Percentiles rank a stretch among this genome's conserved stretches.
These are phyloP conservation scores for Eruca vesicaria DNA, from an alignment of 441 rosid species.

Conservation along the genomic window DNA sequence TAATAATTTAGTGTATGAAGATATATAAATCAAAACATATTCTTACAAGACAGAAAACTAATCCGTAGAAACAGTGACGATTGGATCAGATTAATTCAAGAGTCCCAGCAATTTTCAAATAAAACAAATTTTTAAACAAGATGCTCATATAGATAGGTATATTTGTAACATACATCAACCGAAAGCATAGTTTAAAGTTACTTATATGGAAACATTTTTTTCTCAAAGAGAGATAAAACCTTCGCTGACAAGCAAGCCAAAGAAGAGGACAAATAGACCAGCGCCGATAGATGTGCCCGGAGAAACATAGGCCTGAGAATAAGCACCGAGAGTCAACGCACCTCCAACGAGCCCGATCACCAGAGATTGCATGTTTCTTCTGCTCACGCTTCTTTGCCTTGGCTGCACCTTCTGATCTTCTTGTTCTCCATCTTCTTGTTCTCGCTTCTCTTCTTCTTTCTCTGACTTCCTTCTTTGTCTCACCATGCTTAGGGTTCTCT, in stretches of 20 bases:
- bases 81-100: background rate
- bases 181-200: background rate
- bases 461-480: constrained; percentile 32
- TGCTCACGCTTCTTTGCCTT: background rate
- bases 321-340: constrained; percentile 70
- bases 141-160: background rate
- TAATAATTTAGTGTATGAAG: background rate
- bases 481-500: constrained; percentile 22
- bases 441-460: constrained; percentile 24
- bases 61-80: background rate
- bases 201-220: background rate
- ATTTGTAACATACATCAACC: background rate
- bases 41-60: background rate
- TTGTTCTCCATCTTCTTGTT: constrained; percentile 22
- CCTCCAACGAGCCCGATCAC: constrained; percentile 78
- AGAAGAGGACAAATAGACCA: constrained; percentile 66
- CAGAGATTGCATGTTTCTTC: constrained; percentile 19
- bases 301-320: constrained; percentile 58
- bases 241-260: constrained; percentile 72
- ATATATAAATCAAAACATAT: background rate
- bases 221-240: constrained; percentile 57
- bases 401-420: background rate
- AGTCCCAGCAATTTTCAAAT: background rate
- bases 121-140: constrained; percentile 2
- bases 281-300: constrained; percentile 56